A percentile compares a stretch with the other conserved stretches of the same genome.
These are phyloP conservation scores for Aspergillus novoparasiticus DNA, from an alignment of 2,329 filamentous ascomycete genomes.

Conservation along the genomic window DNA sequence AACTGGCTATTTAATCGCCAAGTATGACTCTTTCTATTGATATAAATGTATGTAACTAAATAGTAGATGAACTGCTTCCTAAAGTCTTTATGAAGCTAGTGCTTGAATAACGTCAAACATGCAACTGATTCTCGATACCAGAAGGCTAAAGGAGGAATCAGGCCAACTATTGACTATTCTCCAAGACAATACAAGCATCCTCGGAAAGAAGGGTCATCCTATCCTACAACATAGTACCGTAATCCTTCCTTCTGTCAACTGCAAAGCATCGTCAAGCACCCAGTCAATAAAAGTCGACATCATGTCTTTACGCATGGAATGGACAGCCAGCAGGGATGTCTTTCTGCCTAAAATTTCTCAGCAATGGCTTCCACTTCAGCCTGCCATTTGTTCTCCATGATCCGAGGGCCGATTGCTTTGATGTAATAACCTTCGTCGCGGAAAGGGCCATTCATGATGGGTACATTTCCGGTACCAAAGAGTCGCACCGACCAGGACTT, in stretches of 20 bases:
- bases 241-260: not conserved
- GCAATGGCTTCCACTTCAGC: not conserved
- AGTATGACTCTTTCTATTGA: not conserved
- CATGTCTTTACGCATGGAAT: not conserved
- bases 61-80: not conserved
- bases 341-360: not conserved
- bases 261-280: not conserved
- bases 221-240: not conserved
- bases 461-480: conserved; percentile 24
- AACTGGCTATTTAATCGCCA: not conserved
- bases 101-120: not conserved
- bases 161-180: not conserved
- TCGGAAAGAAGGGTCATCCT: not conserved
- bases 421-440: conserved; percentile 21
- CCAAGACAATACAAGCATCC: not conserved
- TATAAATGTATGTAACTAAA: too few species aligned
- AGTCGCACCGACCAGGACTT: conserved; percentile 20
- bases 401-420: conserved; percentile 22
- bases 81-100: not conserved
- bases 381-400: conserved; percentile 17
- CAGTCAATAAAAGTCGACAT: not conserved
- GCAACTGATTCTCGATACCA: not conserved
- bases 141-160: not conserved
- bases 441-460: conserved; percentile 15
- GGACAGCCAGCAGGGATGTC: not conserved